Conservation (phyloP, 306 rosid genomes). For the Fragaria vesca region DNA sequence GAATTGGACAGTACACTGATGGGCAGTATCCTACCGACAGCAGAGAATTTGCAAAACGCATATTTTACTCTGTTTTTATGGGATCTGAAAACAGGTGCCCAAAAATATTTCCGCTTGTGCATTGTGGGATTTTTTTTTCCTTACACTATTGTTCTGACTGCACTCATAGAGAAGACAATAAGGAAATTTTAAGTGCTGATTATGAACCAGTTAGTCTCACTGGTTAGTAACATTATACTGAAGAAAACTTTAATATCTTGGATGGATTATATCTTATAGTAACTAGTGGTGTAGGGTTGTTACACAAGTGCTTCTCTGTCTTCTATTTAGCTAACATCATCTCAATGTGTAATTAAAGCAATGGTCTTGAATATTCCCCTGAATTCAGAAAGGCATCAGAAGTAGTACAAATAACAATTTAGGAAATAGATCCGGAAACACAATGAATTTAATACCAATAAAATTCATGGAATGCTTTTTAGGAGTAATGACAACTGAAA, state of each 20-base stretch:
- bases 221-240: background rate
- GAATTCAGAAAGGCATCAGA: background rate
- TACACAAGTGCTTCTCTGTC: background rate
- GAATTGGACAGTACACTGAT: slow-evolving; percentile 83
- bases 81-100: slow-evolving; percentile 89
- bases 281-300: background rate
- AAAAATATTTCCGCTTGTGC: background rate
- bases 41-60: slow-evolving; percentile 80
- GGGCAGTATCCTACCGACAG: slow-evolving; percentile 87
- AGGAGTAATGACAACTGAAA: background rate
- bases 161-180: background rate
- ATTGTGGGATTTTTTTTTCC: background rate
- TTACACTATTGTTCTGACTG: background rate
- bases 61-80: slow-evolving; percentile 90
- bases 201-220: background rate
- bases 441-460: background rate
- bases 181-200: background rate
- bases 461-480: background rate
- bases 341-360: background rate
- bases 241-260: background rate
- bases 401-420: background rate
- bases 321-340: background rate
- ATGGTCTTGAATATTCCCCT: background rate
- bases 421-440: background rate
- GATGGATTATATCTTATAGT: background rate